Percentiles rank a stretch among this genome's conserved stretches.
Conservation (phyloP, 345 rosid species). For the Aquilaria yunnanensis region DNA sequence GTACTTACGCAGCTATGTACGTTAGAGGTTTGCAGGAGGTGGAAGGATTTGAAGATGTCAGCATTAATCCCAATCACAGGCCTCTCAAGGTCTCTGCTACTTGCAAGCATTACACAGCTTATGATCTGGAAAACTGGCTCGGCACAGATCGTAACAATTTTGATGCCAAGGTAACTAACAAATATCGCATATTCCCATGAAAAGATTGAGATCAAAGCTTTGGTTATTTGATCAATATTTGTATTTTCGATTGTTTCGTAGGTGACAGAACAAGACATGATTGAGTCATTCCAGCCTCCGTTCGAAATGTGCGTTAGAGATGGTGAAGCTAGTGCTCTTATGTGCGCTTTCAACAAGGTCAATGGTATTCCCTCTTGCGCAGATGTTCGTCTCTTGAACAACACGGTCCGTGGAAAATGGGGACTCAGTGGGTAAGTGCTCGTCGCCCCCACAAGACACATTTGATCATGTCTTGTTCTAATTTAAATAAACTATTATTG, state of each 20-base stretch:
- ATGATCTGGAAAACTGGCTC: constrained; percentile 49
- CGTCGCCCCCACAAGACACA: no score
- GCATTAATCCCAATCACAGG: constrained; percentile 10
- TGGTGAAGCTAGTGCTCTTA: constrained; percentile 32
- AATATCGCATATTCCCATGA: no score
- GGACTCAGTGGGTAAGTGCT: constrained; percentile 38
- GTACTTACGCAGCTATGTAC: constrained; percentile 32
- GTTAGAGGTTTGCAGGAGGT: constrained; percentile 48
- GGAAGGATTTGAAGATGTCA: background rate
- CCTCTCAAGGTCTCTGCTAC: constrained; percentile 41
- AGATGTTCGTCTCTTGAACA: constrained; percentile 35
- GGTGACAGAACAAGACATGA: constrained; percentile 35
- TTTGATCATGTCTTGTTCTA: no score
- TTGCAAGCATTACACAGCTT: constrained; percentile 57
- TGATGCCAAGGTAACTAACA: constrained; percentile 31
- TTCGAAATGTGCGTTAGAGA: constrained; percentile 46
- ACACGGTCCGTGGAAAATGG: constrained; percentile 39
- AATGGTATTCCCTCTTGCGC: constrained; percentile 55
- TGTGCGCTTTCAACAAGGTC: constrained; percentile 49
- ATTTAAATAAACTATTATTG: no score
- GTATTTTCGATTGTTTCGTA: no score
- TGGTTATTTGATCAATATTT: no score
- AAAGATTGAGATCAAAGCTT: no score
- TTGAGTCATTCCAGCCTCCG: constrained; percentile 43
- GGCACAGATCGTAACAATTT: constrained; percentile 33